These are phyloP conservation scores for Aspergillus mulundensis DNA, from an alignment of 495 filamentous ascomycete species.

Conservation along the genomic window DNA sequence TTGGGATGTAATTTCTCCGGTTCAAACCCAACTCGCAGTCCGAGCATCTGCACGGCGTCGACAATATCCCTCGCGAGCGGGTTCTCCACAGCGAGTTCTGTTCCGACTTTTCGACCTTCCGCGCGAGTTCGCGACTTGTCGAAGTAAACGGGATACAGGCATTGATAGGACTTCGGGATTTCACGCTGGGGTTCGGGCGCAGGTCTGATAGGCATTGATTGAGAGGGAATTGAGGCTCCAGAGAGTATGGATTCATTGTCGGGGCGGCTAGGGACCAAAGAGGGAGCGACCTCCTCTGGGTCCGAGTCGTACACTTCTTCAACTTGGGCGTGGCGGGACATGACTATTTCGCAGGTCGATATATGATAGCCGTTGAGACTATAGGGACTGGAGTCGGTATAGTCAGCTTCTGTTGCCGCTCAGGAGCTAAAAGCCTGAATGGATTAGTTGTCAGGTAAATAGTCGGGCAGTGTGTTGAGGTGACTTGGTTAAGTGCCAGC, in stretches of 20 bases:
- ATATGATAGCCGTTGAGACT: neutral
- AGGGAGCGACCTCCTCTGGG: conserved; percentile 70
- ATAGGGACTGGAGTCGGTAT: too few species aligned
- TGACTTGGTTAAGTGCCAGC: neutral
- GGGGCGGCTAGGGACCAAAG: conserved; percentile 45
- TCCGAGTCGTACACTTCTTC: conserved; percentile 87
- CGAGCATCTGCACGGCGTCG: conserved; percentile 70
- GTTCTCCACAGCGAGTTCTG: conserved; percentile 69
- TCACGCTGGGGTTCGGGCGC: conserved; percentile 39
- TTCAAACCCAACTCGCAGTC: conserved; percentile 76
- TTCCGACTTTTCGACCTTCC: conserved; percentile 73
- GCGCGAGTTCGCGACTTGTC: conserved; percentile 69
- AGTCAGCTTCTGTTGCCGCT: too few species aligned
- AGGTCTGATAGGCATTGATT: conserved; percentile 35
- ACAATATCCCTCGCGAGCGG: conserved; percentile 88
- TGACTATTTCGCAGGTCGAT: conserved; percentile 27
- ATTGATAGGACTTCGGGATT: conserved; percentile 74
- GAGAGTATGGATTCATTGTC: conserved; percentile 38
- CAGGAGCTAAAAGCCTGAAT: neutral
- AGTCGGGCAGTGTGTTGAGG: neutral
- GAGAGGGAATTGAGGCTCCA: conserved; percentile 29
- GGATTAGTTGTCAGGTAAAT: neutral
- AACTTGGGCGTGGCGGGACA: conserved; percentile 77
- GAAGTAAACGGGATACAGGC: conserved; percentile 94
- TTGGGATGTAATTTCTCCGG: conserved; percentile 89